These are phyloP conservation scores for Kuraishia molischiana DNA, from an alignment of 805 yeast genomes.

Conservation along the genomic window DNA sequence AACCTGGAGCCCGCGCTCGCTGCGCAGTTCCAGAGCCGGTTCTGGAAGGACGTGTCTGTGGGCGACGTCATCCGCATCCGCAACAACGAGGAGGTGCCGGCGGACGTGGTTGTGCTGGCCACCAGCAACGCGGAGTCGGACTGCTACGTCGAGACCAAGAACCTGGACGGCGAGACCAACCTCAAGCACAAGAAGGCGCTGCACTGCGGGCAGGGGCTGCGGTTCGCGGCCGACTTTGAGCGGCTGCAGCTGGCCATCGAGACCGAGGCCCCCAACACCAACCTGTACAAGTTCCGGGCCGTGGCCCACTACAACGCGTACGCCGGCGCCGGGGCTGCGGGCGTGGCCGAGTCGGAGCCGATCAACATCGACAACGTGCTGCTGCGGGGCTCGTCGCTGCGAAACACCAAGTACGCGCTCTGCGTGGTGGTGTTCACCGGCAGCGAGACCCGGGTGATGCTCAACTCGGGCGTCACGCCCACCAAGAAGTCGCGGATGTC, in stretches of 20 bases:
- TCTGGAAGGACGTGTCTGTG: conserved; percentile 62
- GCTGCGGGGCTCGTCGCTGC: conserved; percentile 60
- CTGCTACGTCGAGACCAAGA: conserved; percentile 61
- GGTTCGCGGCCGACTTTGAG: conserved; percentile 49
- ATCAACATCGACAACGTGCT: conserved; percentile 52
- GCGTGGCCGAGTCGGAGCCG: conserved; percentile 37
- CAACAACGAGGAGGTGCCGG: conserved; percentile 73
- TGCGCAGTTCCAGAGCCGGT: conserved; percentile 22
- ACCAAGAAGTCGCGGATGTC: conserved; percentile 60
- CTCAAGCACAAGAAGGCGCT: conserved; percentile 50
- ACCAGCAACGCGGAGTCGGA: conserved; percentile 61
- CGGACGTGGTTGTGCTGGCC: conserved; percentile 56
- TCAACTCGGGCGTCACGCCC: conserved; percentile 73
- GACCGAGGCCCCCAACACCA: conserved; percentile 64
- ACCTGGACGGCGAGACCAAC: conserved; percentile 70
- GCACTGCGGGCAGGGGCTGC: conserved; percentile 38
- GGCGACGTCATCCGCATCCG: conserved; percentile 68
- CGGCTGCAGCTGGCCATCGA: conserved; percentile 51
- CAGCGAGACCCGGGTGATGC: conserved; percentile 63
- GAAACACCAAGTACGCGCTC: conserved; percentile 71
- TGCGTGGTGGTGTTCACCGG: conserved; percentile 76
- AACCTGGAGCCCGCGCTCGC: conserved; percentile 16
- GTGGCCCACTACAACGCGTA: conserved; percentile 42
- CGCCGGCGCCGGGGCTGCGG: conserved; percentile 17
- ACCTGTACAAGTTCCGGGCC: conserved; percentile 58